Conservation (phyloP, 2,329 filamentous ascomycete genomes). For the Davidsoniella neocaledoniae region DNA sequence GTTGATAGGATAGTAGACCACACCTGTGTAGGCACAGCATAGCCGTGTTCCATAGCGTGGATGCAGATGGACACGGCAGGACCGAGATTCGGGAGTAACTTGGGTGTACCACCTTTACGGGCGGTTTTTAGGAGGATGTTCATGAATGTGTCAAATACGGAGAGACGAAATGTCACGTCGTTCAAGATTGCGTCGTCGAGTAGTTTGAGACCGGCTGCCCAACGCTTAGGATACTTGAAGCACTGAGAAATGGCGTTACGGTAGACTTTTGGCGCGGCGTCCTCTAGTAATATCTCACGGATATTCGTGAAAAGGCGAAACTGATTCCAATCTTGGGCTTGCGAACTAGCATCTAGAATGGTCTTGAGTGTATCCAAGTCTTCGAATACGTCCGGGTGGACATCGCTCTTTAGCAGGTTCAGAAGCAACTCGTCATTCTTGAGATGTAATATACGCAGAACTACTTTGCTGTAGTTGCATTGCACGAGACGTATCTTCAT, state of each 20-base stretch:
- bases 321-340: conserved; percentile 22
- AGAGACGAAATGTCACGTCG: background rate
- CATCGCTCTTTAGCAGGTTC: conserved; percentile 31
- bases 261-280: conserved; percentile 13
- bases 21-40: conserved; percentile 1
- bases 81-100: background rate
- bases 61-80: conserved; percentile 4
- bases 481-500: conserved; percentile 45
- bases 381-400: conserved; percentile 40
- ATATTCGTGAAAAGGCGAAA: conserved; percentile 29
- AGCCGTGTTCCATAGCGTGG: conserved; percentile 6
- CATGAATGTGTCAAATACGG: conserved; percentile 7
- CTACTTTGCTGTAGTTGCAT: conserved; percentile 46
- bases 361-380: conserved; percentile 25
- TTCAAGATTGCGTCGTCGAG: conserved; percentile 2
- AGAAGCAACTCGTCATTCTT: conserved; percentile 33
- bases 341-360: conserved; percentile 21
- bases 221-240: conserved; percentile 18
- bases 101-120: too few relatives aligned
- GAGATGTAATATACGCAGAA: conserved; percentile 45
- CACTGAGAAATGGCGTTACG: conserved; percentile 16
- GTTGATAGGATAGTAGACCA: conserved; percentile 6
- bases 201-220: conserved; percentile 15
- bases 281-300: conserved; percentile 17
- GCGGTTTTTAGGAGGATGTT: background rate